phyloP scores from a whole-genome alignment of 2,329 filamentous ascomycete species.

The Penicillium sp. region DNA sequence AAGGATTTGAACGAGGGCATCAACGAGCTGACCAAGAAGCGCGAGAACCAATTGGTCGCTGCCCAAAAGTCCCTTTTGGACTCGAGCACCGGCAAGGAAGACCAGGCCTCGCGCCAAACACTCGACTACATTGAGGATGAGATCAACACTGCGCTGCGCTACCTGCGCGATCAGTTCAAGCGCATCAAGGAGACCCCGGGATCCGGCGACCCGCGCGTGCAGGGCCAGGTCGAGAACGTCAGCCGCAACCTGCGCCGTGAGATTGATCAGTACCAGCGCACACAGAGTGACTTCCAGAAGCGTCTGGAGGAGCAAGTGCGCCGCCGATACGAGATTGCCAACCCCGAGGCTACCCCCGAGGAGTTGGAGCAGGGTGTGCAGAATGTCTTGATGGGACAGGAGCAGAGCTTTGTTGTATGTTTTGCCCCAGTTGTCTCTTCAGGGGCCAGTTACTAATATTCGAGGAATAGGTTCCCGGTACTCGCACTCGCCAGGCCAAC shows the following conservation, averaged over 20 bases:
- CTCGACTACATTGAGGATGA: slow-evolving; percentile 72
- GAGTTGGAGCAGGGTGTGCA: slow-evolving; percentile 78
- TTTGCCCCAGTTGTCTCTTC: neutral
- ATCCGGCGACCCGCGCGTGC: slow-evolving; percentile 68
- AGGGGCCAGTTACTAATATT: neutral
- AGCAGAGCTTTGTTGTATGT: slow-evolving; percentile 80
- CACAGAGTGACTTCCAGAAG: slow-evolving; percentile 77
- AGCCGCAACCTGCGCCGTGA: slow-evolving; percentile 76
- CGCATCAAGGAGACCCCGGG: slow-evolving; percentile 79
- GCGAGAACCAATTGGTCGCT: slow-evolving; percentile 46
- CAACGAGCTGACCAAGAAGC: slow-evolving; percentile 66
- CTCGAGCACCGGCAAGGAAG: slow-evolving; percentile 66
- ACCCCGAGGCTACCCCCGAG: slow-evolving; percentile 72
- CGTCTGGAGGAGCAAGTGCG: slow-evolving; percentile 79
- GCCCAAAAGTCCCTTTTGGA: slow-evolving; percentile 72
- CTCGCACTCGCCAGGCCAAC: slow-evolving; percentile 67
- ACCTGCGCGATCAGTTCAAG: slow-evolving; percentile 74
- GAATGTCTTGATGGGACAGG: slow-evolving; percentile 58
- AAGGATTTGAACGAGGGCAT: slow-evolving; percentile 75
- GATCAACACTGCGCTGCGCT: slow-evolving; percentile 79
- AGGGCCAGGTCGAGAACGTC: slow-evolving; percentile 74
- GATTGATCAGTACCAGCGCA: slow-evolving; percentile 75
- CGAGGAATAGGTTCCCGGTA: slow-evolving; percentile 30
- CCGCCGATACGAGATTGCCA: slow-evolving; percentile 86
- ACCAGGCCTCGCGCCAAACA: slow-evolving; percentile 62